These are phyloP conservation scores for Aspergillus taichungensis DNA, from an alignment of 495 filamentous ascomycete species.

Conservation along the genomic window DNA sequence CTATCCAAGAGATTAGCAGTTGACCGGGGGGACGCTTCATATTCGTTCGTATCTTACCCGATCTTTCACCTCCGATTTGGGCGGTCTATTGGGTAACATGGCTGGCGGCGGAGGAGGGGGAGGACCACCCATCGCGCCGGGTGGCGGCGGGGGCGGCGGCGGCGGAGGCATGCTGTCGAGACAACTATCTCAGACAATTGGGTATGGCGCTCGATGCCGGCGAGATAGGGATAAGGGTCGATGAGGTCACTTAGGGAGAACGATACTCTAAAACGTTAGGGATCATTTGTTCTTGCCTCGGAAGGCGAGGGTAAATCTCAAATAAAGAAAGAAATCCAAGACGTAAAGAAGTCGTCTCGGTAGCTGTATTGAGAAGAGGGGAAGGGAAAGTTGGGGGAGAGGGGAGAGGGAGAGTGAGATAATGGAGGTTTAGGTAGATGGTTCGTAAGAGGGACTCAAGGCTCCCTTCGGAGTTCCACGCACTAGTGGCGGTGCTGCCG, in stretches of 20 bases:
- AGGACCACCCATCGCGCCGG: conserved; percentile 55
- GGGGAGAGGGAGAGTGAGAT: conserved; percentile 3
- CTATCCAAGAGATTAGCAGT: conserved; percentile 42
- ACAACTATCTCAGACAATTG: conserved; percentile 2
- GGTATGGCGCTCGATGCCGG: conserved; percentile 3
- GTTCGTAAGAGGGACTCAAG: too few relatives aligned
- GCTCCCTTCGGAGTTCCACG: too few relatives aligned
- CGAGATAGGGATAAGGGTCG: conserved; percentile 1
- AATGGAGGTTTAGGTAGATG: neutral
- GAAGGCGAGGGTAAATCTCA: too few relatives aligned
- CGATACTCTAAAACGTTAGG: conserved; percentile 4
- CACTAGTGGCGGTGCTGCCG: neutral
- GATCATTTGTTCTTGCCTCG: conserved; percentile 4
- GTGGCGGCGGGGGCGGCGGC: conserved; percentile 58
- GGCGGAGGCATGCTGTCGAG: conserved; percentile 52
- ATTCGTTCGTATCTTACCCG: conserved; percentile 38
- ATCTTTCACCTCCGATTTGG: conserved; percentile 38
- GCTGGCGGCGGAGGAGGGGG: conserved; percentile 58
- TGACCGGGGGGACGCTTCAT: conserved; percentile 3
- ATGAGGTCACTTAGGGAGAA: neutral
- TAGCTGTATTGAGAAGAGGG: too few relatives aligned
- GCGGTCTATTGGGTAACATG: conserved; percentile 38
- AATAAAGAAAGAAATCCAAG: too few relatives aligned
- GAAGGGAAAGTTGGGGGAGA: neutral
- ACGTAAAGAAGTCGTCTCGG: too few relatives aligned